Conservation (phyloP, 768 basidiomycete species). For the Collybia sordida region DNA sequence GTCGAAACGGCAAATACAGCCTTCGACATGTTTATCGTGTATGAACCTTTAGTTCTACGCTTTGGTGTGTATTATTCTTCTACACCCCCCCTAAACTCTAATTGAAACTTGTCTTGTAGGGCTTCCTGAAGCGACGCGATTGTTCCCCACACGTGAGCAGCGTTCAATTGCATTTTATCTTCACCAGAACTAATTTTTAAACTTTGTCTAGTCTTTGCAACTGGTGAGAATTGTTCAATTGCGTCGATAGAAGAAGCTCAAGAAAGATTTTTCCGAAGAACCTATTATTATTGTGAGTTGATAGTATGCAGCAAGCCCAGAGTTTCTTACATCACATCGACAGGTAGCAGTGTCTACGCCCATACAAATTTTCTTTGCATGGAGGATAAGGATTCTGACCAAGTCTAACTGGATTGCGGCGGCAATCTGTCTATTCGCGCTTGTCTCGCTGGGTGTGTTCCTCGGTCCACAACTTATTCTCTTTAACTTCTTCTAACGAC, state of each 20-base stretch:
- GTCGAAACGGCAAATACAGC: constrained; percentile 36
- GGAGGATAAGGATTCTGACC: constrained; percentile 36
- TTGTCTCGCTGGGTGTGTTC: constrained; percentile 29
- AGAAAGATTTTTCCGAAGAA: constrained; percentile 14
- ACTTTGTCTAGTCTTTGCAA: constrained; percentile 25
- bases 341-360: constrained; percentile 40
- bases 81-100: not conserved
- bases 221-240: constrained; percentile 18
- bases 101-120: not conserved
- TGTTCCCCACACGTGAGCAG: constrained; percentile 26
- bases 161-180: not conserved
- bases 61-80: constrained; percentile 25
- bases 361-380: constrained; percentile 40
- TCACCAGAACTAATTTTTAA: not conserved
- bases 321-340: not conserved
- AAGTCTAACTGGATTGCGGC: constrained; percentile 22
- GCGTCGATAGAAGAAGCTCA: not conserved
- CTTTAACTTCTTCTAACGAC: not conserved
- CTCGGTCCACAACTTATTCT: not conserved
- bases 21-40: constrained; percentile 34
- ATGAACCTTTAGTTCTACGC: constrained; percentile 36
- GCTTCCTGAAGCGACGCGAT: constrained; percentile 10
- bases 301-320: not conserved
- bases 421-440: constrained; percentile 24
- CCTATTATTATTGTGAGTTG: constrained; percentile 31